Evolutionary conservation across 2,329 filamentous ascomycete species (phyloP), one percentile per base, ranked within the genome.

Genomic region (Samsoniella hepiali): DNA sequence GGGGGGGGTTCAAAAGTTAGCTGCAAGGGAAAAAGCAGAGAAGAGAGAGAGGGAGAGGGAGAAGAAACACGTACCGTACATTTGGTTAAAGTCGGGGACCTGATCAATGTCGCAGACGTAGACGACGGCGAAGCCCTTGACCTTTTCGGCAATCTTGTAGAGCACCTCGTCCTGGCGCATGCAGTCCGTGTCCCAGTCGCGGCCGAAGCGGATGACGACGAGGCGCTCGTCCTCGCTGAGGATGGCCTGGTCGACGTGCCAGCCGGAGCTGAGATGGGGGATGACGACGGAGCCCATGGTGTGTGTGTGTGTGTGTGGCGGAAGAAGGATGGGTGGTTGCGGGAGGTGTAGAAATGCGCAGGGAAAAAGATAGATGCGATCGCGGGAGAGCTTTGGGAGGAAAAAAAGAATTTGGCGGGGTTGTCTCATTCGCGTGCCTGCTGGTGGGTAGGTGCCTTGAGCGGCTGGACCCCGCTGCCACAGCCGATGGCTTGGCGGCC

Each of bases 181-280:
- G 73, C 83, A 85, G 77, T 96, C 91, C 72, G 88, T 85, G 71
- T 96, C 91, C 74, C 86, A 87, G 76, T 97, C 93, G 69, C 92
- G 88, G 55, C 93, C 93, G 78, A 98, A 98, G 68, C 94, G 89
- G 75, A 98, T 97, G 49, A 97, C 88, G 13, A 97, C 92, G 1
- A 97, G 87, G 56, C 94, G 89, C 73, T 98, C 94, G 74, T 97
- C 92, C 79, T 98, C 93, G 47, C 73, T 76, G 73, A 91, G 88
- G 73, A 97, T 97, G 67, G 93, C 93, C 79, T 98, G 93, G 82
- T 98, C 95, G 73, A 99, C 95, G 77, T 99, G 95, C 95, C 94
- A 99, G 76, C 91, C 95, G 49, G 91, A 93, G 70, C 86, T 86
- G 54, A 99, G 85, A 77, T 98, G 94, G 53, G 94, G 94, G 60